phyloP scores from a whole-genome alignment of 768 basidiomycete species.

The Leucocoprinus birnbaumii region DNA sequence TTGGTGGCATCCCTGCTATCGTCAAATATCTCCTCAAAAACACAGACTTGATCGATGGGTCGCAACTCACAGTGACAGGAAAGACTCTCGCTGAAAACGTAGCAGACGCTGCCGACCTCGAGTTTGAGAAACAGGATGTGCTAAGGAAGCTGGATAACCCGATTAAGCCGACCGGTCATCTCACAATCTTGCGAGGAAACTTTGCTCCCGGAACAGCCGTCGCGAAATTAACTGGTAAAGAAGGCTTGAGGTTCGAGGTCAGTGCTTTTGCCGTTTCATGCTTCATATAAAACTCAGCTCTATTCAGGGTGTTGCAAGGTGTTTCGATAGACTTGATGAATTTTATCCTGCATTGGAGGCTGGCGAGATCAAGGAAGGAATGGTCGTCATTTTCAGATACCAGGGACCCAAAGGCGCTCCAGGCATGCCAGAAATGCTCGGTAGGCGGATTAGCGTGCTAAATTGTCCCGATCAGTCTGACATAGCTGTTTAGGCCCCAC shows the following conservation, averaged over 20 bases:
- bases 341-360: slow-evolving; percentile 74
- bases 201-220: slow-evolving; percentile 85
- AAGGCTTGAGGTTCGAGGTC: slow-evolving; percentile 82
- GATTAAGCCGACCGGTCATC: slow-evolving; percentile 84
- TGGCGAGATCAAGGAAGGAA: slow-evolving; percentile 75
- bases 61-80: slow-evolving; percentile 86
- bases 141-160: slow-evolving; percentile 70
- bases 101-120: slow-evolving; percentile 67
- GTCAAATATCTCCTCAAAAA: slow-evolving; percentile 81
- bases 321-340: slow-evolving; percentile 71
- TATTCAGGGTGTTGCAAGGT: slow-evolving; percentile 65
- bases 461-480: background rate
- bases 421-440: slow-evolving; percentile 81
- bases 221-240: slow-evolving; percentile 92
- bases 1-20: slow-evolving; percentile 82
- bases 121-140: slow-evolving; percentile 75
- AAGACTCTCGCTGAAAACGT: slow-evolving; percentile 88
- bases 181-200: slow-evolving; percentile 87
- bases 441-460: slow-evolving; percentile 17
- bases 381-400: slow-evolving; percentile 80
- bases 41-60: slow-evolving; percentile 77
- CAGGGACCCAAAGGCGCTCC: slow-evolving; percentile 91
- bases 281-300: slow-evolving; percentile 2
- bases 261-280: no score
- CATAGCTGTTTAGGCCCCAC: slow-evolving; percentile 55